Conservation (phyloP, 768 basidiomycete species). For the Lyophyllum atratum region DNA sequence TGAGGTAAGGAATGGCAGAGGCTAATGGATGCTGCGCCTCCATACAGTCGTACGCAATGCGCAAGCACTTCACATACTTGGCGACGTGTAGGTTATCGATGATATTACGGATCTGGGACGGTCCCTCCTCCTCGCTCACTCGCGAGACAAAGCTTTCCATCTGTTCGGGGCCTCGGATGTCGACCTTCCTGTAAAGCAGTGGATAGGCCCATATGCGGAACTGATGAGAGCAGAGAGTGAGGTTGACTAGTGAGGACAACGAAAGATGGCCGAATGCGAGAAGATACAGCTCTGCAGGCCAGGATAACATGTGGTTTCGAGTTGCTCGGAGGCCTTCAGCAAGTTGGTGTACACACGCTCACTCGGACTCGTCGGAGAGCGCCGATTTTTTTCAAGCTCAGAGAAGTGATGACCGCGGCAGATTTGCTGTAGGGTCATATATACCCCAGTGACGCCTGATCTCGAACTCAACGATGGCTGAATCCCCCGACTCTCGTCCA, state of each 20-base stretch:
- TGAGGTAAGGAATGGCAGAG: background rate
- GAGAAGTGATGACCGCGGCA: background rate
- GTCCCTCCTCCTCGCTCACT: background rate
- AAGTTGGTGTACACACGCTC: no score
- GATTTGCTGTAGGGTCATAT: no score
- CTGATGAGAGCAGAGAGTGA: no score
- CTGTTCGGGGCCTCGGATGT: no score
- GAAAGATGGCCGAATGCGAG: background rate
- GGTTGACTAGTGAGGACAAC: background rate
- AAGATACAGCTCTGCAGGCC: background rate
- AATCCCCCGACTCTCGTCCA: background rate
- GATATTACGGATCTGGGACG: background rate
- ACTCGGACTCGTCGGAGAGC: background rate
- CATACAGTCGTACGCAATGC: background rate
- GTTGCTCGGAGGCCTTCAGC: background rate
- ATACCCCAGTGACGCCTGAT: background rate
- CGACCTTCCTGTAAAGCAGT: no score
- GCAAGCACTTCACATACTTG: background rate
- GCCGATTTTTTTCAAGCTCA: background rate
- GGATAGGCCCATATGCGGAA: no score
- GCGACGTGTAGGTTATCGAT: background rate
- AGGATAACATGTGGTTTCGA: background rate
- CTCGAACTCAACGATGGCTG: conserved; percentile 2
- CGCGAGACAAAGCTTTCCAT: no score
- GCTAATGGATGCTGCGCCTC: background rate